phyloP scores from a whole-genome alignment of 331 rosid genomes.

The Quercus phellos region DNA sequence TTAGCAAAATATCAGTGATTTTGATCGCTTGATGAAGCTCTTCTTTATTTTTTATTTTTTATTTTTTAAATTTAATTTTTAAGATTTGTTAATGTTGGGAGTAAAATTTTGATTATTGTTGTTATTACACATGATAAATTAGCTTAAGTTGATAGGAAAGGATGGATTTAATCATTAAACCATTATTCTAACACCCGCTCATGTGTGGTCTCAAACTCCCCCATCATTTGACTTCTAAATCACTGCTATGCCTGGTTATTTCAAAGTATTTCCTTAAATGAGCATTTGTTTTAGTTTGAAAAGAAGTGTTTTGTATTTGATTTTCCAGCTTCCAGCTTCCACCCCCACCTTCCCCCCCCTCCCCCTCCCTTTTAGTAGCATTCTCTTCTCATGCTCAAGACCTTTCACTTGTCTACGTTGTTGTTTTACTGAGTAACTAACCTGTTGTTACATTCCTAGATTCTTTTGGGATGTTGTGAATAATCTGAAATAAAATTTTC shows the following conservation, averaged over 20 bases:
- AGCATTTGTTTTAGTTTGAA: neutral
- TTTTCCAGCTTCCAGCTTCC: neutral
- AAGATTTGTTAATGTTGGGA: no score
- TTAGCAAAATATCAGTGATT: neutral
- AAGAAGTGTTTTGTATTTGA: neutral
- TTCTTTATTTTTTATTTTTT: no score
- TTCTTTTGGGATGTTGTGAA: neutral
- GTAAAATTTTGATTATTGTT: no score
- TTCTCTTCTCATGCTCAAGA: neutral
- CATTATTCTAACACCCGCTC: no score
- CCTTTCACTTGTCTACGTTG: neutral
- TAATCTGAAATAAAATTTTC: conserved; percentile 17
- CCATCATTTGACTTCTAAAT: neutral
- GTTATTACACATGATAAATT: no score
- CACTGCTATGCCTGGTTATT: neutral
- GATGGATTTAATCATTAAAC: no score
- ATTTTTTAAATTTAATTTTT: no score
- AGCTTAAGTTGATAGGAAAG: no score
- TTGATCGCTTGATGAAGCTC: neutral
- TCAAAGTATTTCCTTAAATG: neutral
- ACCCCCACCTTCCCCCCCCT: no score
- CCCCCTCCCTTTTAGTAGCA: no score
- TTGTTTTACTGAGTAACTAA: neutral
- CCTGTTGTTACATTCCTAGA: neutral
- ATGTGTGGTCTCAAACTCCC: no score